Evolutionary conservation across 2,329 filamentous ascomycete genomes (phyloP), one percentile per base, ranked within the genome.

Genomic region (Paraphaeosphaeria sporulosa): DNA sequence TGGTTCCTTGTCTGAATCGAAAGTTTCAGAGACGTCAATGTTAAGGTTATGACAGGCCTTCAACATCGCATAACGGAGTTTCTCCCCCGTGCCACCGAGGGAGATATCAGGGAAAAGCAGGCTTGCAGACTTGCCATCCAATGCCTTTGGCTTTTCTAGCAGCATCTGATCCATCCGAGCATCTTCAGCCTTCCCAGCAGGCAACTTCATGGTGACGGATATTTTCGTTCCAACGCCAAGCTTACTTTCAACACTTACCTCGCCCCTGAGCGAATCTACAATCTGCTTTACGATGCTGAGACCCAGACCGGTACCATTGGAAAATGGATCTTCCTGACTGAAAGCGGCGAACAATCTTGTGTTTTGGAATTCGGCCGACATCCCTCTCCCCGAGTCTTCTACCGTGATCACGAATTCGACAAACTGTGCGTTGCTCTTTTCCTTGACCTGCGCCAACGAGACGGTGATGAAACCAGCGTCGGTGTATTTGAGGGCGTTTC

Each of bases 401-500:
- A 78, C 70, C 3, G 64, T 70, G 25, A 88, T 57, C 17, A 56
- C 58, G 21, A 75, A 49, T 6, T 75, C 58, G 15, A 69, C 60
- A n/a, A 60, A 57, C 15, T 70, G 57, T 8, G 61, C 17, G 9
- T 60, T 62, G 21, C 17, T 63, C 10, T 53, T 63, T 25, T 59
- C 48, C 12, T 13, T 17, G 7, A 63, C 52, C 30, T 71, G 68
- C 4, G 65, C 19, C 38, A 78, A 60, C 3, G 64, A 63, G 17
- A 78, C 58, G 0, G 64, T 65, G 21, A 77, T 71, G 52, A 64
- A 76, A 4, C 75, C 75, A 7, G 66, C 65, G 12, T 73, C 62
- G 2, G 74, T 77, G 49, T 76, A 77, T 58, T 78, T 77, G 30
- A 76, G 44, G 5, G 75, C 68, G 57, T 78, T 77, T 1, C 74